Evolutionary conservation across 1,284 basidiomycete species (phyloP).

Genomic region (Rhodofomes roseus): DNA sequence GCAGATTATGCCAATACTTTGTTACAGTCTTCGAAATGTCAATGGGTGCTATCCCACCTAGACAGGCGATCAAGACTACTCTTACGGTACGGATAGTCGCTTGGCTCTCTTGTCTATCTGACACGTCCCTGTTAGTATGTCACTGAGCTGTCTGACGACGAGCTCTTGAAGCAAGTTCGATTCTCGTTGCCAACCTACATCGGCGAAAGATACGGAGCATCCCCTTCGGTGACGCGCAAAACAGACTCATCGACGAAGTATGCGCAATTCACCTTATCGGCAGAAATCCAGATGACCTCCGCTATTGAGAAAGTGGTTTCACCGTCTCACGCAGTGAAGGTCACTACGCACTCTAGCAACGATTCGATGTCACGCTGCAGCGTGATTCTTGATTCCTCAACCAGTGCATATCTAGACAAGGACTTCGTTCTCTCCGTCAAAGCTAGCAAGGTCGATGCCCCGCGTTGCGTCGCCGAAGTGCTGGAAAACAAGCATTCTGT

Average conservation of each 20-base stretch:
- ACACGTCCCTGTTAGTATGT: constrained; percentile 27
- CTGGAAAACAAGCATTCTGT: constrained; percentile 39
- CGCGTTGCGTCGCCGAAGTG: constrained; percentile 53
- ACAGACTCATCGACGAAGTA: constrained; percentile 26
- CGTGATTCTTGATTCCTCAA: constrained; percentile 36
- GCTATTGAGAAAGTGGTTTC: constrained; percentile 34
- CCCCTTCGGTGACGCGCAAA: constrained; percentile 32
- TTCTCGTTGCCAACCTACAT: constrained; percentile 48
- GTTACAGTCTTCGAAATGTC: constrained; percentile 53
- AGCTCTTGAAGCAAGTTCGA: constrained; percentile 40
- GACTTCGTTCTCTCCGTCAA: constrained; percentile 47
- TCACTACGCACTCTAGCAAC: constrained; percentile 32
- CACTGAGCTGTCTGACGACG: constrained; percentile 43
- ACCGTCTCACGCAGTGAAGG: constrained; percentile 39
- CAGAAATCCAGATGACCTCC: constrained; percentile 45
- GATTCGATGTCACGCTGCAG: constrained; percentile 19
- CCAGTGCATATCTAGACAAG: constrained; percentile 37
- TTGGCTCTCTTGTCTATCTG: not conserved
- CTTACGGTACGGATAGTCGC: constrained; percentile 38
- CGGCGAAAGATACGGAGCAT: constrained; percentile 47
- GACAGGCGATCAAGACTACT: constrained; percentile 34
- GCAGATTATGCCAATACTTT: not conserved
- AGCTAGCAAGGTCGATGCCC: constrained; percentile 42
- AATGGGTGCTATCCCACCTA: constrained; percentile 45
- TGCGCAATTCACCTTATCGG: constrained; percentile 37